Percentiles rank a stretch among this genome's conserved stretches.
phyloP scores from a whole-genome alignment of 1,284 basidiomycete species.

The Cystobasidiaceae sp. region DNA sequence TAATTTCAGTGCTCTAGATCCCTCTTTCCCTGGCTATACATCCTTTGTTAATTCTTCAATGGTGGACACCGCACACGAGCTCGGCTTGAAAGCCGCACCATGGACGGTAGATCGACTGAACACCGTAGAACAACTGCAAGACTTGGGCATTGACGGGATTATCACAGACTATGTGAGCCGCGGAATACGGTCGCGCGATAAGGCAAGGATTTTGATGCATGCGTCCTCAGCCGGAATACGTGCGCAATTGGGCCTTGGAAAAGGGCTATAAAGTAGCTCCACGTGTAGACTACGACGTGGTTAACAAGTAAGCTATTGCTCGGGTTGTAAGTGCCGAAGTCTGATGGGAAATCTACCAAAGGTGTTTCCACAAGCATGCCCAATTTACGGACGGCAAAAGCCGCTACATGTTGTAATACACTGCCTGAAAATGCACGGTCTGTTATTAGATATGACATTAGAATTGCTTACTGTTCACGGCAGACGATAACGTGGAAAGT shows the following conservation, averaged over 20 bases:
- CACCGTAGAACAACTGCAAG: constrained; percentile 57
- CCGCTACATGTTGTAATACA: no score
- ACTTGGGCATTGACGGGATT: constrained; percentile 63
- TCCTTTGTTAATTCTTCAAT: constrained; percentile 63
- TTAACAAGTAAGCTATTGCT: constrained; percentile 16
- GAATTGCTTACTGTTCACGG: no score
- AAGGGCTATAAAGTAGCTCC: constrained; percentile 23
- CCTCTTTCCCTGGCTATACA: constrained; percentile 52
- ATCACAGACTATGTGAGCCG: constrained; percentile 57
- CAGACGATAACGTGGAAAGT: no score
- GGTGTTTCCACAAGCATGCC: constrained; percentile 27
- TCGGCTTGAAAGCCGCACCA: constrained; percentile 61
- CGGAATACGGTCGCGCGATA: no score
- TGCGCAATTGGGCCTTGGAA: constrained; percentile 19
- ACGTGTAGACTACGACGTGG: constrained; percentile 4
- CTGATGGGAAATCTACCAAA: not conserved
- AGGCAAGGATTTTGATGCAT: not conserved
- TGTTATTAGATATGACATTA: no score
- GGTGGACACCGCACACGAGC: constrained; percentile 60
- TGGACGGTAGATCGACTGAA: constrained; percentile 66
- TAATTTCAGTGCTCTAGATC: constrained; percentile 50
- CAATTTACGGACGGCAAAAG: no score
- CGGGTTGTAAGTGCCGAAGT: not conserved
- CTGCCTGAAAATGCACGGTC: no score
- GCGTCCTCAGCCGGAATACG: constrained; percentile 2